A percentile compares a stretch with the other conserved stretches of the same genome.
Conservation (phyloP, 2,329 filamentous ascomycete species). For the Fusarium sp. region DNA sequence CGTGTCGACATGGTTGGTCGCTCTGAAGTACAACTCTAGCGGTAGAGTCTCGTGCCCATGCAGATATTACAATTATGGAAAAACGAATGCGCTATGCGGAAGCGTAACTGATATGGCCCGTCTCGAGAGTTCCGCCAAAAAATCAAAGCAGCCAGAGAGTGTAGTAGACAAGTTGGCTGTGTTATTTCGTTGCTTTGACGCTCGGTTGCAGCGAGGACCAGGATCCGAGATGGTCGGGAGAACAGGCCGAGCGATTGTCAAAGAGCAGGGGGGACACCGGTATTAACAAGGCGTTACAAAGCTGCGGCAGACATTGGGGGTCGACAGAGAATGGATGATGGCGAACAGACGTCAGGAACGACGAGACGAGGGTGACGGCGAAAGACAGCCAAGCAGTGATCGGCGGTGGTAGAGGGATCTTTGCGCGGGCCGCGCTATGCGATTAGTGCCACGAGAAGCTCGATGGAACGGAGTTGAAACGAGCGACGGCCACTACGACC, state of each 20-base stretch:
- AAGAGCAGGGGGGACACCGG: not conserved
- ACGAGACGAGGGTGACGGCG: slow-evolving; percentile 21
- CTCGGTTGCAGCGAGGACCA: not conserved
- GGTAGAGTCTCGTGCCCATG: slow-evolving; percentile 31
- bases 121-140: slow-evolving; percentile 1
- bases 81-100: slow-evolving; percentile 3
- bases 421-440: slow-evolving; percentile 34
- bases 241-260: slow-evolving; percentile 12
- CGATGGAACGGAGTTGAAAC: slow-evolving; percentile 38
- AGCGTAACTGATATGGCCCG: not conserved
- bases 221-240: slow-evolving; percentile 1
- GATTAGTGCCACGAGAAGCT: slow-evolving; percentile 32
- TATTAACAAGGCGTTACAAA: not conserved
- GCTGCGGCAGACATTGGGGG: not conserved
- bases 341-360: slow-evolving; percentile 24
- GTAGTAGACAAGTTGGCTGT: not conserved
- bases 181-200: slow-evolving; percentile 4
- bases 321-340: slow-evolving; percentile 26
- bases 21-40: slow-evolving; percentile 20
- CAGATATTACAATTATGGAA: slow-evolving; percentile 9
- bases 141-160: not conserved
- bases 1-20: slow-evolving; percentile 60
- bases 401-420: slow-evolving; percentile 30
- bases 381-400: slow-evolving; percentile 36
- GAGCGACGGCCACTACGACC: slow-evolving; percentile 23